phyloP scores from a whole-genome alignment of 1,284 basidiomycete species.

The Lentinula novae-zelandiae region DNA sequence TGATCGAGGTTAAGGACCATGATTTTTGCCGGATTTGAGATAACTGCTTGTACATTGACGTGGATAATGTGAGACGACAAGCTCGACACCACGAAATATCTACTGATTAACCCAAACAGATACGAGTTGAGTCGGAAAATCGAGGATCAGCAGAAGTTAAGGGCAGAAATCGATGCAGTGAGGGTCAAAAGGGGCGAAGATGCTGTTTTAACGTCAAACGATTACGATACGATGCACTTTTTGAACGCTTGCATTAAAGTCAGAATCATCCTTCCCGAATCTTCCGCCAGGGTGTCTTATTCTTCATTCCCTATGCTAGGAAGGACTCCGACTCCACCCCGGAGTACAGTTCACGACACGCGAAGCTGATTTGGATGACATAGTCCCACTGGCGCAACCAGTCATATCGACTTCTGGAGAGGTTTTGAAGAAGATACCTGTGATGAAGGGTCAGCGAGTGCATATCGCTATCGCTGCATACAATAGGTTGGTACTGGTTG shows the following conservation, averaged over 20 bases:
- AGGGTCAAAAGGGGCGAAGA: slow-evolving; percentile 11
- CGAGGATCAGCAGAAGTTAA: slow-evolving; percentile 21
- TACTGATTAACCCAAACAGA: background rate
- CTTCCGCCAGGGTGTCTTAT: too few species aligned
- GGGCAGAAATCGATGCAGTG: slow-evolving; percentile 18
- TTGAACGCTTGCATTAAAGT: slow-evolving; percentile 20
- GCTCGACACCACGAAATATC: background rate
- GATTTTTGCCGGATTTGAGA: slow-evolving; percentile 21
- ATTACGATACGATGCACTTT: slow-evolving; percentile 26
- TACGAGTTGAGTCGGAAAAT: slow-evolving; percentile 21
- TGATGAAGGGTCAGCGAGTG: slow-evolving; percentile 4
- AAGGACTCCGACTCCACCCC: slow-evolving; percentile 9
- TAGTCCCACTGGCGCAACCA: slow-evolving; percentile 8
- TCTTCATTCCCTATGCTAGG: background rate
- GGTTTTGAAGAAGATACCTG: slow-evolving; percentile 2
- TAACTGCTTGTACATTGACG: slow-evolving; percentile 21
- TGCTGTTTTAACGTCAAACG: slow-evolving; percentile 21
- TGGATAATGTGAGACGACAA: slow-evolving; percentile 20
- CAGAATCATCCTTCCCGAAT: background rate
- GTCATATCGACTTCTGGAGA: slow-evolving; percentile 9
- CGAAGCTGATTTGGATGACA: slow-evolving; percentile 6
- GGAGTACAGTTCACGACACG: slow-evolving; percentile 4
- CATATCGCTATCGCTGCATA: slow-evolving; percentile 8
- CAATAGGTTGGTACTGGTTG: slow-evolving; percentile 2
- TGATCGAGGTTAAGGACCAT: background rate